Base-by-base conservation (phyloP, 805 yeast species). In the Brettanomyces custersianus region DNA sequence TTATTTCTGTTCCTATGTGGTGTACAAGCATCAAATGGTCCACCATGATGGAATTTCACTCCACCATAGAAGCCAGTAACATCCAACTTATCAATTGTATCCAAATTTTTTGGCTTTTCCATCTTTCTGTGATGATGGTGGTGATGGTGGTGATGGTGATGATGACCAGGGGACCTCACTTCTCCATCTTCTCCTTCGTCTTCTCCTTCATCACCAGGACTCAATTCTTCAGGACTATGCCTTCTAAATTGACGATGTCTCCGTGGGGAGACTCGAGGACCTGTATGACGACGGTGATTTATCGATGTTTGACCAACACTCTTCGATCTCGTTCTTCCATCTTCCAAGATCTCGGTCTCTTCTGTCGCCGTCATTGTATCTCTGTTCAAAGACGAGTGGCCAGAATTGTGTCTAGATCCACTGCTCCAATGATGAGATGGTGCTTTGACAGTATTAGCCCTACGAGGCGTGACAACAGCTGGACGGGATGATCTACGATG, bases 1-100 rank as follows among this genome's bases (percentile, higher is more conserved):
- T 68, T 65, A 44, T 61, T 63, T 61, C 81, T 83, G 60, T 92
- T 92, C 57, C 97, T 77, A 58, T 85, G 95, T 6, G 98, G 97
- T 3, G 94, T 83, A 59, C 97, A 90, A 1, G 98, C 98, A 57
- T 92, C 98, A 56, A 92, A 92, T 12, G 98, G 98, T 10, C 98
- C 98, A 62, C 92, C 98, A 59, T 92, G 97, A 59, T 92, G 98
- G 70, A 92, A 92, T 2, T 94, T 85, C 13, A 86, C 85, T 33
- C 84, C 79, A 19, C 96, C 96, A 55, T 84, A 88, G 42, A 88
- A 70, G 1, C 95, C 96, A 10, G 96, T 88, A 32, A 90, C 98
- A 58, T 92, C 98, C 51, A 92, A 68, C 59, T 84, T 84, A 63
- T 92, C 98, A 48, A 92, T 92, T 4, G 94, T 85, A 52, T 90